Evolutionary conservation across 495 filamentous ascomycete species (phyloP).

Genomic region (Daldinia decipiens): DNA sequence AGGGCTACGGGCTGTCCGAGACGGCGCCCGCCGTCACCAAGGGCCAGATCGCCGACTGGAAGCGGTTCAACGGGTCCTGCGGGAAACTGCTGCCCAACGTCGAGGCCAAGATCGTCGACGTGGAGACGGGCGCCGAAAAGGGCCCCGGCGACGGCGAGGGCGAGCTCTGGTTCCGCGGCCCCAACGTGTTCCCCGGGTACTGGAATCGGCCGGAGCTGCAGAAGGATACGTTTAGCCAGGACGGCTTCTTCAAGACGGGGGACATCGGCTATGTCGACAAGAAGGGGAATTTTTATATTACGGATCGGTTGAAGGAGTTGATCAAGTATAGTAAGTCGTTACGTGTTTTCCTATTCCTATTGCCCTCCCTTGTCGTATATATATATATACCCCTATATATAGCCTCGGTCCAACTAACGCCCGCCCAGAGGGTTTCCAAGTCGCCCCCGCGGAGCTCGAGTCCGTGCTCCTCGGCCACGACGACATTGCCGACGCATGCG

Average conservation of each 20-base stretch:
- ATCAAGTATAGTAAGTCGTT: conserved; percentile 77
- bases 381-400: no score
- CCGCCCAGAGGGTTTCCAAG: conserved; percentile 76
- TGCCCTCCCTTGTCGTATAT: neutral
- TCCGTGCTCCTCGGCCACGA: conserved; percentile 76
- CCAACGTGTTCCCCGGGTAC: conserved; percentile 81
- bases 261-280: conserved; percentile 72
- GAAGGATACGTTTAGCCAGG: conserved; percentile 68
- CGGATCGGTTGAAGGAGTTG: conserved; percentile 88
- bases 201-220: conserved; percentile 75
- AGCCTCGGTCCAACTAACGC: neutral
- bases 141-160: conserved; percentile 50
- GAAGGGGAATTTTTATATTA: conserved; percentile 67
- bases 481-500: conserved; percentile 83
- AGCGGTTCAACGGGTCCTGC: conserved; percentile 77
- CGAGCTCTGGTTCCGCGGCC: conserved; percentile 82
- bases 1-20: conserved; percentile 68
- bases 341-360: neutral
- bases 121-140: conserved; percentile 54
- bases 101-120: conserved; percentile 81
- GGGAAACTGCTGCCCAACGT: conserved; percentile 84
- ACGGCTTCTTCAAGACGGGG: conserved; percentile 88
- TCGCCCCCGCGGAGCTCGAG: conserved; percentile 88
- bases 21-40: conserved; percentile 63
- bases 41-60: conserved; percentile 82